Conservation (phyloP, 768 basidiomycete species). For the Pleurotus platypus region DNA sequence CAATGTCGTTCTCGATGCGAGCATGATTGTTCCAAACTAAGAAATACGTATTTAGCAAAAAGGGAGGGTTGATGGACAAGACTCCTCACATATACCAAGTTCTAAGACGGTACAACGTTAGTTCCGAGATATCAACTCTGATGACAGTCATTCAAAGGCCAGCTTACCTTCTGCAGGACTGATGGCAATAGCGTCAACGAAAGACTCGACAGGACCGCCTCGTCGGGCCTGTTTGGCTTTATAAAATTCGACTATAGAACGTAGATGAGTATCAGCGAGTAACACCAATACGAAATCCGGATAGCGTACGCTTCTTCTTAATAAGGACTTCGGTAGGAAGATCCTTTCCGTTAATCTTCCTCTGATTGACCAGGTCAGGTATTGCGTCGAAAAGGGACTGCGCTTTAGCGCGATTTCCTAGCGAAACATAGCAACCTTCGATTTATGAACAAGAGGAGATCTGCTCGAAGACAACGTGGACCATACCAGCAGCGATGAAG, state of each 20-base stretch:
- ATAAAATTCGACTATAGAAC: constrained; percentile 63
- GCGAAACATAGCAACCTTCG: constrained; percentile 58
- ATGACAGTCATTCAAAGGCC: not conserved
- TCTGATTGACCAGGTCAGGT: constrained; percentile 55
- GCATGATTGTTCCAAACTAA: constrained; percentile 78
- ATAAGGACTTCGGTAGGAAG: constrained; percentile 76
- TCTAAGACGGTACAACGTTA: constrained; percentile 33
- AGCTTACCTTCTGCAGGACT: constrained; percentile 68
- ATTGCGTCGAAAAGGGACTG: constrained; percentile 59
- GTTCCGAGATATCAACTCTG: not conserved
- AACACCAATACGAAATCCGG: too few species aligned
- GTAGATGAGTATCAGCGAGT: not conserved
- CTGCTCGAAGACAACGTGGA: constrained; percentile 8
- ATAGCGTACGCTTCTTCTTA: constrained; percentile 63
- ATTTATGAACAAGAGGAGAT: not conserved
- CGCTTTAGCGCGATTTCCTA: constrained; percentile 53
- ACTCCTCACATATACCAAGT: constrained; percentile 60
- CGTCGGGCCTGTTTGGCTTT: constrained; percentile 58
- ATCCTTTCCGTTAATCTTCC: constrained; percentile 62
- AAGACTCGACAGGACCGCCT: constrained; percentile 50
- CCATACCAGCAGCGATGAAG: constrained; percentile 64
- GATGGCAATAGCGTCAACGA: constrained; percentile 54
- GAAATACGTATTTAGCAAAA: not conserved
- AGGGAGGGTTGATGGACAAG: not conserved
- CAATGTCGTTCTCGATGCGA: constrained; percentile 51